Evolutionary conservation across 495 filamentous ascomycete species (phyloP).

Genomic region (Lentithecium fluviatile): DNA sequence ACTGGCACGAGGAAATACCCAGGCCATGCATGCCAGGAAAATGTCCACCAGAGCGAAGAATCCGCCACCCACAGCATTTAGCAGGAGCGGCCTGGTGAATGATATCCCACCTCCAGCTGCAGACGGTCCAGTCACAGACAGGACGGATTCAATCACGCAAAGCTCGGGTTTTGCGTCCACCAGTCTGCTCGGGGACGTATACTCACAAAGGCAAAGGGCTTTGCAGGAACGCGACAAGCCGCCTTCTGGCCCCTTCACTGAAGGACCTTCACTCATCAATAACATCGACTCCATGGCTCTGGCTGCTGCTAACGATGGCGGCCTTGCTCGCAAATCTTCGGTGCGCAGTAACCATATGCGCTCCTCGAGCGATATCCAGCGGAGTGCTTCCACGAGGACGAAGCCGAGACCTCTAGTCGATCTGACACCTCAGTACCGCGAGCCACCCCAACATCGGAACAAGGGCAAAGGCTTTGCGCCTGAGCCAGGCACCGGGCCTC

Average conservation of each 20-base stretch:
- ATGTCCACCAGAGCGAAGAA: constrained; percentile 29
- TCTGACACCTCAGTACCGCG: constrained; percentile 69
- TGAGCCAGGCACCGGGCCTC: constrained; percentile 49
- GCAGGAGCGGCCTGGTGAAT: not conserved
- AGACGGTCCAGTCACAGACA: constrained; percentile 14
- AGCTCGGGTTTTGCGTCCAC: constrained; percentile 30
- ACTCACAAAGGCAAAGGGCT: constrained; percentile 59
- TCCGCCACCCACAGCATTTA: constrained; percentile 48
- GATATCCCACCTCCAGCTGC: constrained; percentile 9
- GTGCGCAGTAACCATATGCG: constrained; percentile 26
- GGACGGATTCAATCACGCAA: constrained; percentile 17
- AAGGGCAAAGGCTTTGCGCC: constrained; percentile 68
- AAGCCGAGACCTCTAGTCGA: constrained; percentile 68
- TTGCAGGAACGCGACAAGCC: constrained; percentile 54
- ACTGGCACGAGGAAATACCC: constrained; percentile 30
- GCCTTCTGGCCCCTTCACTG: constrained; percentile 45
- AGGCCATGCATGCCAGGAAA: constrained; percentile 31
- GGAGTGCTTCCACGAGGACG: constrained; percentile 32
- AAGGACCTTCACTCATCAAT: constrained; percentile 54
- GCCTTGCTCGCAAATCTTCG: constrained; percentile 20
- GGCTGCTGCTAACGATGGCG: constrained; percentile 8
- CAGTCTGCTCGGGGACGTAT: constrained; percentile 62
- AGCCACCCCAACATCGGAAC: constrained; percentile 67
- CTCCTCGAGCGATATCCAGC: constrained; percentile 35
- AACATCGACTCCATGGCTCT: constrained; percentile 7